Percentiles rank a stretch among this genome's conserved stretches.
Evolutionary conservation across 164 flowering plant genomes (phyloP).

Genomic region (Brasenia schreberi): DNA sequence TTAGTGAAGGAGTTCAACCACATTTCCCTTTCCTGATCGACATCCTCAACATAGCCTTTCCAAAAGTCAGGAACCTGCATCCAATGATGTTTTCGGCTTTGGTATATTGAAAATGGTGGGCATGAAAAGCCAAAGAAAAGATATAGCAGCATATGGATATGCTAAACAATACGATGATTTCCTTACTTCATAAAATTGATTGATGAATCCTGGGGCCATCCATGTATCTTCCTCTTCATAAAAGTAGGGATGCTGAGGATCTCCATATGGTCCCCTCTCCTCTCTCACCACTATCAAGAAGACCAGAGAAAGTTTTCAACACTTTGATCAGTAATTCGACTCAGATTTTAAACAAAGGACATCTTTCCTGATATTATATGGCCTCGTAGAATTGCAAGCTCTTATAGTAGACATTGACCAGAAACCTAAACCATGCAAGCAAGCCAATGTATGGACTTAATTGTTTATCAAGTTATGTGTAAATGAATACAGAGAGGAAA

Average conservation of each 20-base stretch:
- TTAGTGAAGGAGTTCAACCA: constrained; percentile 92
- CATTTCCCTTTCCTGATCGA: constrained; percentile 87
- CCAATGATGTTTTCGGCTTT: neutral
- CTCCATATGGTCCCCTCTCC: constrained; percentile 75
- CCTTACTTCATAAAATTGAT: constrained; percentile 80
- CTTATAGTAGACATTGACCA: no score
- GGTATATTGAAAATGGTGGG: neutral
- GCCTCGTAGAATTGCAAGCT: no score
- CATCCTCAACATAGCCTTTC: constrained; percentile 69
- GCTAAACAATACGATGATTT: neutral
- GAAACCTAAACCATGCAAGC: no score
- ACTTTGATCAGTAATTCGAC: neutral
- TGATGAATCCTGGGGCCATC: constrained; percentile 98
- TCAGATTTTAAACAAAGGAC: no score
- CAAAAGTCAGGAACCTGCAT: constrained; percentile 89
- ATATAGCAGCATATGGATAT: neutral
- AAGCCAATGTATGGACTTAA: no score
- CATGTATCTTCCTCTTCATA: constrained; percentile 91
- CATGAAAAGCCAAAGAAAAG: neutral
- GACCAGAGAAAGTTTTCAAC: neutral
- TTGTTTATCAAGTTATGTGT: no score
- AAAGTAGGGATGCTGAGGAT: constrained; percentile 94
- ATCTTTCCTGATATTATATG: no score
- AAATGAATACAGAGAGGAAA: no score
- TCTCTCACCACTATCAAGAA: constrained; percentile 73